Conservation (phyloP, 495 filamentous ascomycete species). For the Cercophora newfieldiana region DNA sequence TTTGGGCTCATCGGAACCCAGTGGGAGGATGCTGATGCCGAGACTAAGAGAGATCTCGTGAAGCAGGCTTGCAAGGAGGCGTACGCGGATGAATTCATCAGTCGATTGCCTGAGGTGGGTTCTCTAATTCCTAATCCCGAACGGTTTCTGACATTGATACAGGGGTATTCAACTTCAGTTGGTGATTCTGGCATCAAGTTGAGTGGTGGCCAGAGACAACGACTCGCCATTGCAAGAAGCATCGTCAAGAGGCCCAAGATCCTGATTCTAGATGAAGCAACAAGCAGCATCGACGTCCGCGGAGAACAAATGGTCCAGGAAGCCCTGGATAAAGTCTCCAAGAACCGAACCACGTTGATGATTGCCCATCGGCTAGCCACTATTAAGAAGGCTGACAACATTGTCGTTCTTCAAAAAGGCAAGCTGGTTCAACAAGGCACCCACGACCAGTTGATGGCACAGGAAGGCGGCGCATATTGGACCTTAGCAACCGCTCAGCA, state of each 20-base stretch:
- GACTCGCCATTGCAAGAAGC: conserved; percentile 67
- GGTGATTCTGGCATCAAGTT: conserved; percentile 60
- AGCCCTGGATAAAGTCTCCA: conserved; percentile 55
- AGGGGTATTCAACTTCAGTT: conserved; percentile 64
- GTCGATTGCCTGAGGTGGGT: conserved; percentile 53
- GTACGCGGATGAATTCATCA: conserved; percentile 63
- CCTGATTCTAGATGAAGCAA: conserved; percentile 82
- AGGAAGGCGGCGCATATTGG: conserved; percentile 58
- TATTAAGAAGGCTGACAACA: conserved; percentile 65
- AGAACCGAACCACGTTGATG: conserved; percentile 58
- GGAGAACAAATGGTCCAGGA: conserved; percentile 60
- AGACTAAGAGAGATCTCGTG: conserved; percentile 56
- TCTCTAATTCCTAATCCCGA: not conserved
- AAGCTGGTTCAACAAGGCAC: conserved; percentile 69
- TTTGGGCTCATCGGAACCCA: conserved; percentile 64
- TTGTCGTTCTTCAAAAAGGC: conserved; percentile 58
- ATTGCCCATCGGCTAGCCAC: conserved; percentile 64
- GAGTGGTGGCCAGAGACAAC: conserved; percentile 65
- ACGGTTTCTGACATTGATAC: not conserved
- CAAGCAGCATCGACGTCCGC: conserved; percentile 60
- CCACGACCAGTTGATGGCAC: conserved; percentile 62
- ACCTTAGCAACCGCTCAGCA: conserved; percentile 54
- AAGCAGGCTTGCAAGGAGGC: conserved; percentile 61
- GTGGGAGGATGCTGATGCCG: conserved; percentile 53
- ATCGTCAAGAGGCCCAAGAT: conserved; percentile 79